Base-by-base conservation (phyloP, 2,329 filamentous ascomycete species). In the Neoscytalidium dimidiatum region DNA sequence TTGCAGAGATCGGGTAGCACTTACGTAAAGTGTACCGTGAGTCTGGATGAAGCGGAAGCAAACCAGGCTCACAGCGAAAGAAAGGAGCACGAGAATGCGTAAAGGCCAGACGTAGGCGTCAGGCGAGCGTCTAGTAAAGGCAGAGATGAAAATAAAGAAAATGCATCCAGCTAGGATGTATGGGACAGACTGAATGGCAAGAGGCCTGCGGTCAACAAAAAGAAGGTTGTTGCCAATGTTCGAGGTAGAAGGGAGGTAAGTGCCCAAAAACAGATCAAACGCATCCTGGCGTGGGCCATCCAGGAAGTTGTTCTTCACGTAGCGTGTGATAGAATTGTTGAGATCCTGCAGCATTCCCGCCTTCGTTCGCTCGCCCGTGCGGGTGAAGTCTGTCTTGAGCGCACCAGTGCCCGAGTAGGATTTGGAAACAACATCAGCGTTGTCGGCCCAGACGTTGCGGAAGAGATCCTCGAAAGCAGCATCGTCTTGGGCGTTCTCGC, bases 361-460 rank as follows among this genome's bases (percentile, higher is more conserved):
- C 74, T 90, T 92, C 31, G 95, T 99, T 62, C 96, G 88, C 72
- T 91, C 88, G 57, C 94, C 96, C 1, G 92, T 92, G n/a, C 95
- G 90, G 2, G 95, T 99, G 72, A 98, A 92, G 76, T 99, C 96
- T 0, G 95, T 99, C 85, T 99, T 99, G 81, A 99, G 87, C 60
- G 95, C 95, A 3, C 95, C 96, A 0, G 96, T 99, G 64, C 95
- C 95, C 1, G 95, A 95, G 78, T 99, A 99, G 0, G 92, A 90
- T 70, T 88, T 90, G 19, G 94, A 96, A 35, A 99, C 94, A 26
- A 96, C 90, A 76, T 99, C 95, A 64, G 96, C 95, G 73, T 99
- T 99, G 79, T 99, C 95, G 31, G 95, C 95, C 95, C 95, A 99
- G 17, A 98, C 84, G 78, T 98, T 98, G 70, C 95, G 92, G 86